Base-by-base conservation (phyloP, 306 rosid genomes). In the Mimosa bimucronata region DNA sequence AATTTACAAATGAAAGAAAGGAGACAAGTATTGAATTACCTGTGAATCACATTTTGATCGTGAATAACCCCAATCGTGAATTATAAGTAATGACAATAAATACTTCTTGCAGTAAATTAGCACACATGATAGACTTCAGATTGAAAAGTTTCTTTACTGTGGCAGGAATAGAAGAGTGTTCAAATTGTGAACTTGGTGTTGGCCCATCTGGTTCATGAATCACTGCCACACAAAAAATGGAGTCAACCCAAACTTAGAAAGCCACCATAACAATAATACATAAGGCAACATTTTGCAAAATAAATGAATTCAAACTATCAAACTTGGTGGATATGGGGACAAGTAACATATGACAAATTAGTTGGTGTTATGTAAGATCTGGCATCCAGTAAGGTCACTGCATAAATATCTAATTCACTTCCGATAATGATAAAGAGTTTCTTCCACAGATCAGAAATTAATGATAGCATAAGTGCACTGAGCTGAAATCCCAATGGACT, bases 91-190 rank as follows among this genome's bases (percentile, higher is more conserved):
- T n/a, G n/a, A n/a, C n/a, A n/a, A n/a, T n/a, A n/a, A n/a, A n/a
- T n/a, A n/a, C n/a, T n/a, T n/a, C n/a, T n/a, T n/a, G n/a, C n/a
- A n/a, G n/a, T n/a, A n/a, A n/a, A n/a, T n/a, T n/a, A n/a, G n/a
- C n/a, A n/a, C n/a, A n/a, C n/a, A n/a, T n/a, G n/a, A n/a, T n/a
- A n/a, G n/a, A n/a, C n/a, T n/a, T n/a, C 13, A 94, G 86, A 86
- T 94, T 94, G 92, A 94, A 94, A 30, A 94, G 92, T 88, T 86
- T 94, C 87, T 94, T 94, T 10, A 94, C 97, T 19, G 97, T 94
- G 19, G 98, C 98, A 1, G 98, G 92, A 42, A 94, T 62, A 14
- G 98, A 94, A 2, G 98, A 92, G 78, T 94, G 98, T 72, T 94
- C 98, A 64, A 81, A 94, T 57, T 92, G 95, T 12, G 98, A 94